phyloP scores from a whole-genome alignment of 352 stramenopile genomes.

The Peronospora belbahrii region DNA sequence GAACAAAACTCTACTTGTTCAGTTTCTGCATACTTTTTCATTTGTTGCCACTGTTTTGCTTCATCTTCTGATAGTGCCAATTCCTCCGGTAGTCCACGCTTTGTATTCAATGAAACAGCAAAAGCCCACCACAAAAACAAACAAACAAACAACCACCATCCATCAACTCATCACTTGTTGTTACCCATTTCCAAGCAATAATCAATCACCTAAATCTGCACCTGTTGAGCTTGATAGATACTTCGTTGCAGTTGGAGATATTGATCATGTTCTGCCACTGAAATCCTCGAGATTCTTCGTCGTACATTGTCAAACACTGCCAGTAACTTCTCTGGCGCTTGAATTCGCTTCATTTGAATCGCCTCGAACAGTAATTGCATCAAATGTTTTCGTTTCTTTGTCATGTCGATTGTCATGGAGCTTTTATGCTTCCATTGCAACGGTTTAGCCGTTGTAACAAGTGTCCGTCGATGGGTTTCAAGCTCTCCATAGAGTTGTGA shows the following conservation, averaged over 20 bases:
- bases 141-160: slow-evolving; percentile 3
- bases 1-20: slow-evolving; percentile 35
- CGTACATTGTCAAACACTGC: slow-evolving; percentile 28
- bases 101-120: slow-evolving; percentile 13
- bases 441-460: slow-evolving; percentile 7
- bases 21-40: slow-evolving; percentile 24
- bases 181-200: too few relatives aligned
- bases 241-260: slow-evolving; percentile 48
- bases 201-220: too few relatives aligned
- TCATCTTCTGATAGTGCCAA: slow-evolving; percentile 46
- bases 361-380: slow-evolving; percentile 27
- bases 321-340: slow-evolving; percentile 6
- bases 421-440: not conserved
- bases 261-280: slow-evolving; percentile 39
- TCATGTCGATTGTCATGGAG: not conserved
- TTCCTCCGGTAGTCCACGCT: slow-evolving; percentile 45
- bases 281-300: slow-evolving; percentile 40
- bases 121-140: not conserved
- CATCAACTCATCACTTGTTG: slow-evolving; percentile 1
- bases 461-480: slow-evolving; percentile 20
- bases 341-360: slow-evolving; percentile 7
- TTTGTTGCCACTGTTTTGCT: slow-evolving; percentile 22
- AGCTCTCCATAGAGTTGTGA: slow-evolving; percentile 21
- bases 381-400: slow-evolving; percentile 24
- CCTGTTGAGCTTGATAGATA: slow-evolving; percentile 31